Base-by-base conservation (phyloP, 208 protist species). In the Tritrichomonas musculus region DNA sequence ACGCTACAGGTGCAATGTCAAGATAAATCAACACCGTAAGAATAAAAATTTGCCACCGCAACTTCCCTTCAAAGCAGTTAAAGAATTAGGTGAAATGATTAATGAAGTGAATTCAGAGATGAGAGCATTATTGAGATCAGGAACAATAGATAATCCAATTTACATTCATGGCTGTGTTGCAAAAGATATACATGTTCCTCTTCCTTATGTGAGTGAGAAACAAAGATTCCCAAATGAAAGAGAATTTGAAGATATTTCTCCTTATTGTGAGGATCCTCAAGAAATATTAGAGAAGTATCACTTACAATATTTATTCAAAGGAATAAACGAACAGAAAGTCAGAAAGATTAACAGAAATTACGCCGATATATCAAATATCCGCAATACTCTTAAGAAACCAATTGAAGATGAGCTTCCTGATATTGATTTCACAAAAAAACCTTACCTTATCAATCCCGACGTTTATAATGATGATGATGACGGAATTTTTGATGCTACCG, bases 271-370 rank as follows among this genome's bases (percentile, higher is more conserved):
- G 1, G 50, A 50, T 27, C 33, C 33, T 22, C n/a, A n/a, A n/a
- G 13, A 82, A 14, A 9, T 47, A 22, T 17, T 44, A 13, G 11
- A 47, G 20, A 82, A 82, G 73, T 82, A 82, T 50, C 73, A 82
- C 14, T 8, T 41, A 82, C 33, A 44, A 13, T 30, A 82, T 41
- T 20, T 82, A 20, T 50, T 50, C 33, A 50, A 50, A 44, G 27
- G 73, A n/a, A 82, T 82, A 20, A 47, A 82, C 25, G 73, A 82
- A 82, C n/a, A n/a, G n/a, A n/a, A n/a, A n/a, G n/a, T n/a, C n/a
- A n/a, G n/a, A n/a, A n/a, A n/a, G n/a, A n/a, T n/a, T n/a, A n/a
- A n/a, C n/a, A n/a, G n/a, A n/a, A n/a, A n/a, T n/a, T n/a, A n/a
- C n/a, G n/a, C n/a, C n/a, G n/a, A n/a, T n/a, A n/a, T n/a, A n/a